Percentiles rank a stretch among this genome's conserved stretches.
Conservation (phyloP, 352 stramenopile genomes). For the Phytophthora fragariaefolia region DNA sequence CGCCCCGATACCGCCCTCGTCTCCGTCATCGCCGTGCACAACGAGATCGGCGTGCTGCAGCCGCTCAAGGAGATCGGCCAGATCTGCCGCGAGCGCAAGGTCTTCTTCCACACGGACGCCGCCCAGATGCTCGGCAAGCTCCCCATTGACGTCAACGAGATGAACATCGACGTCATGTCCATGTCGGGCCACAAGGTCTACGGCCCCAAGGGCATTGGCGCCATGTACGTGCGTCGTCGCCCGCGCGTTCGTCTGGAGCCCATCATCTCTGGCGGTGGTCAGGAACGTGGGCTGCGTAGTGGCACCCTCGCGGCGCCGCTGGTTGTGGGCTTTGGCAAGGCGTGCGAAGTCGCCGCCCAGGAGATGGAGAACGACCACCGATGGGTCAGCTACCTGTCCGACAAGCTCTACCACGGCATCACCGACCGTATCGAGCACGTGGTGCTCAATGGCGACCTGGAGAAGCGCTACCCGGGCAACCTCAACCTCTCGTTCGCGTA, state of each 20-base stretch:
- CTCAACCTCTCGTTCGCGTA: constrained; percentile 99
- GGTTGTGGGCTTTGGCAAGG: constrained; percentile 90
- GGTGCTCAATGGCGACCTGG: constrained; percentile 96
- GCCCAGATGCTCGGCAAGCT: constrained; percentile 98
- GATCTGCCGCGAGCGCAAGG: constrained; percentile 92
- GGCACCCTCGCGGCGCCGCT: constrained; percentile 87
- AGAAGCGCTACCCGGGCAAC: constrained; percentile 95
- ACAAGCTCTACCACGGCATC: constrained; percentile 94
- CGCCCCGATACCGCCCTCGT: constrained; percentile 96
- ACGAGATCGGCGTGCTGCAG: constrained; percentile 99
- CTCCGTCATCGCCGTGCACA: constrained; percentile 99
- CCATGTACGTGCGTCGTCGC: constrained; percentile 96
- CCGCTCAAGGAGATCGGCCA: constrained; percentile 97
- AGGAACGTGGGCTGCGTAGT: constrained; percentile 97
- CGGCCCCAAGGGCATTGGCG: constrained; percentile 99
- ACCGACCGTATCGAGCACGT: constrained; percentile 90
- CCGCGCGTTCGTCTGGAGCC: constrained; percentile 97
- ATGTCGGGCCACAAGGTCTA: constrained; percentile 99
- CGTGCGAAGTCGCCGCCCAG: constrained; percentile 91
- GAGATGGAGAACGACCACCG: constrained; percentile 97
- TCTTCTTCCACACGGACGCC: constrained; percentile 99
- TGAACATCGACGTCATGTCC: constrained; percentile 99
- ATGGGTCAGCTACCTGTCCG: constrained; percentile 95
- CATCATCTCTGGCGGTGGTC: constrained; percentile 98
- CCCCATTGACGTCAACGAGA: constrained; percentile 97